Percentiles rank a stretch among this genome's conserved stretches.
These are phyloP conservation scores for Solanum megistacrolobum DNA, from an alignment of 257 asterid species.

Conservation along the genomic window DNA sequence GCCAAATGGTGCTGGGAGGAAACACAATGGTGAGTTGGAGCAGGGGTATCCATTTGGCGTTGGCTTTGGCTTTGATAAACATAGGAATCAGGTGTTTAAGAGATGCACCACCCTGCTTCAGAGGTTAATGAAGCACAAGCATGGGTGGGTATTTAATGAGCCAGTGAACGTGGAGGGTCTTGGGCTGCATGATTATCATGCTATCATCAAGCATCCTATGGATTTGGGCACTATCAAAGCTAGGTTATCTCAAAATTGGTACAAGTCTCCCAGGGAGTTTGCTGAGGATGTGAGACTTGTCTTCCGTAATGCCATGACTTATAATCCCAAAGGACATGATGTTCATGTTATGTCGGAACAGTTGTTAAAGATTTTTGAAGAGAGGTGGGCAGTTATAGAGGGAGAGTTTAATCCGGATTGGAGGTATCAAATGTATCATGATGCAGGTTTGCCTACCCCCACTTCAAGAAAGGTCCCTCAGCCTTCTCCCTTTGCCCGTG, in stretches of 20 bases:
- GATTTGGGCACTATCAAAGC: slow-evolving; percentile 15
- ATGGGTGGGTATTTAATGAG: slow-evolving; percentile 13
- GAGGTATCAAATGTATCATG: slow-evolving; percentile 10
- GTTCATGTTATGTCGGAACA: slow-evolving; percentile 17
- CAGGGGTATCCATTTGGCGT: neutral
- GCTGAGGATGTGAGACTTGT: slow-evolving; percentile 17
- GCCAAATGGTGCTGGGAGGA: slow-evolving; percentile 8
- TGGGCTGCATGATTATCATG: slow-evolving; percentile 10
- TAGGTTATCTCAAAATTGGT: slow-evolving; percentile 3
- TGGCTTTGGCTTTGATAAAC: neutral
- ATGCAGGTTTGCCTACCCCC: slow-evolving; percentile 9
- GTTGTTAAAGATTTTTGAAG: slow-evolving; percentile 15
- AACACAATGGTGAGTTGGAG: neutral
- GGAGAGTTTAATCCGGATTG: slow-evolving; percentile 6
- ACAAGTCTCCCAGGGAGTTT: slow-evolving; percentile 11
- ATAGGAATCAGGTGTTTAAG: slow-evolving; percentile 2
- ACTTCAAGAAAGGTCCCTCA: slow-evolving; percentile 3
- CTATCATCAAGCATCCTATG: slow-evolving; percentile 15
- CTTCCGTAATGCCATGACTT: slow-evolving; percentile 11
- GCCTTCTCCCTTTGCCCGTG: neutral
- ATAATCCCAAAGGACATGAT: slow-evolving; percentile 20
- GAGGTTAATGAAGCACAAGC: slow-evolving; percentile 7
- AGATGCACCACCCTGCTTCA: slow-evolving; percentile 6
- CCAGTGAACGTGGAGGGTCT: slow-evolving; percentile 8
- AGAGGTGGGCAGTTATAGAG: slow-evolving; percentile 13